Base-by-base conservation (phyloP, 176 grass and related monocot species). In the Saccharum officinarum region DNA sequence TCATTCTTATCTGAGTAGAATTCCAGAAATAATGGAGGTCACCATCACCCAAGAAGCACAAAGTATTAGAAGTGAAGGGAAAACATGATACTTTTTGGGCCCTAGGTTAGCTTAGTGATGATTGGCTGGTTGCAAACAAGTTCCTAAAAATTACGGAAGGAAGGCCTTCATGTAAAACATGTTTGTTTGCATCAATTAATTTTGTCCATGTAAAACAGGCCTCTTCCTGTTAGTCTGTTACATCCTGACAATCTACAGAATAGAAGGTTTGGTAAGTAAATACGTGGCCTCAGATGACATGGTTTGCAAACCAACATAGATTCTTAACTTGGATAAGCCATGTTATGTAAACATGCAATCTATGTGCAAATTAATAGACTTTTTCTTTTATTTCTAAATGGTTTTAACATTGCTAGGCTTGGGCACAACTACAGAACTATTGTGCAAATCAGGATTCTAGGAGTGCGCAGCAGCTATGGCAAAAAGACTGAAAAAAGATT, bases 361-460 rank as follows among this genome's bases (percentile, higher is more conserved):
- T 42, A 11, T 41, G 64, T 31, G 64, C 12, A 66, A 50, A 71
- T 59, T 26, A 14, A 42, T 59, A 17, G 67, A 28, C 30, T 37
- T n/a, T 49, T 11, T 83, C 8, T 64, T 17, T 83, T 11, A 41
- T 75, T 75, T 22, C 11, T 75, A 75, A 84, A 67, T 44, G 57
- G 42, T 31, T 33, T 84, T 49, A 22, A 63, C 26, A 74, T 63
- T 62, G 6, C 39, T 42, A 78, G 33, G 59, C 14, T 63, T 16
- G 4, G 37, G 12, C 25, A 45, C 40, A n/a, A 65, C 23, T 45
- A 22, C 3, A 31, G 18, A 61, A 65, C 38, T 20, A 28, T 8
- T 46, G 61, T 75, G 36, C 23, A 22, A 76, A 77, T 67, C 22
- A 84, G 65, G 39, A 62, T 62, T 78, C 23, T 45, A 75, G 17